These are phyloP conservation scores for Apiospora aurea DNA, from an alignment of 2,329 filamentous ascomycete species.

Conservation along the genomic window DNA sequence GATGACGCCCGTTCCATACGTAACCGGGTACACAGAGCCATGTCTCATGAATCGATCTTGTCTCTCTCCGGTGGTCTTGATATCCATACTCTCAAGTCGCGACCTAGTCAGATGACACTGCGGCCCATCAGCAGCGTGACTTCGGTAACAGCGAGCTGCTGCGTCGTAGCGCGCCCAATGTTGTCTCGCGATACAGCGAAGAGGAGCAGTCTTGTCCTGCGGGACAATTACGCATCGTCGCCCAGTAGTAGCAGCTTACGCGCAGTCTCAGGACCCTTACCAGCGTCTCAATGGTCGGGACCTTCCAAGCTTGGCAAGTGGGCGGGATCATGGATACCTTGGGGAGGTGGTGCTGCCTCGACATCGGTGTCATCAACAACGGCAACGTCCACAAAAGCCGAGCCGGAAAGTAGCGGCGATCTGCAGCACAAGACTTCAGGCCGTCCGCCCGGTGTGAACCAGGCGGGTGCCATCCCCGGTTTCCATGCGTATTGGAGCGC, in stretches of 20 bases:
- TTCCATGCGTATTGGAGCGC: conserved; percentile 65
- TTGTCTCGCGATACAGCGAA: conserved; percentile 54
- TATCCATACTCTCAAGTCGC: conserved; percentile 80
- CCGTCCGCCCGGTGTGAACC: conserved; percentile 78
- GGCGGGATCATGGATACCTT: conserved; percentile 51
- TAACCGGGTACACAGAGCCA: conserved; percentile 65
- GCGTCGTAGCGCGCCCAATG: conserved; percentile 66
- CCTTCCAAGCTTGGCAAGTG: conserved; percentile 49
- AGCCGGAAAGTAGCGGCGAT: conserved; percentile 43
- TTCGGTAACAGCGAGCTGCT: conserved; percentile 63
- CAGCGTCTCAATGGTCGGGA: conserved; percentile 38
- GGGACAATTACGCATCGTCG: conserved; percentile 53
- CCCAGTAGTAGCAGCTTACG: conserved; percentile 43
- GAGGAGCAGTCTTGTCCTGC: conserved; percentile 62
- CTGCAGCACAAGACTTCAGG: conserved; percentile 38
- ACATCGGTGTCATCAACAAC: not conserved
- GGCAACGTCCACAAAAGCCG: conserved; percentile 41
- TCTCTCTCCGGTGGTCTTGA: conserved; percentile 89
- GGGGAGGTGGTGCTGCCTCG: conserved; percentile 39
- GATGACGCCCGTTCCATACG: conserved; percentile 47
- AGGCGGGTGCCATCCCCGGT: conserved; percentile 76
- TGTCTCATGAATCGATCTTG: conserved; percentile 88
- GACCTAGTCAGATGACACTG: conserved; percentile 77
- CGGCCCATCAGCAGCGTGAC: conserved; percentile 59
- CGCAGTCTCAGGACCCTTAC: conserved; percentile 34